phyloP scores from a whole-genome alignment of 2,329 filamentous ascomycete genomes.

The Aureobasidium sp. region DNA sequence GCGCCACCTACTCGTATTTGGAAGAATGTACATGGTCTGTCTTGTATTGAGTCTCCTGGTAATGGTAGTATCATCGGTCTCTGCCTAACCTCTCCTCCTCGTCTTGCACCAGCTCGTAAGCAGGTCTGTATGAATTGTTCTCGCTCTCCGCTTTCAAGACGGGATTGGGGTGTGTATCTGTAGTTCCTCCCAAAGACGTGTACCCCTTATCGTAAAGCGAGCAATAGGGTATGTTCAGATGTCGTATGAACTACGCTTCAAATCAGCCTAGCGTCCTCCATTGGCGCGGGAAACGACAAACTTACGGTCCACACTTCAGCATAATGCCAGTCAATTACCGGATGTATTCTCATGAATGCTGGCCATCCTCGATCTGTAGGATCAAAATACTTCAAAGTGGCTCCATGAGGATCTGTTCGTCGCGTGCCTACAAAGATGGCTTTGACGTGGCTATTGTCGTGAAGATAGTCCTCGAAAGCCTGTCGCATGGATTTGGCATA shows the following conservation, averaged over 20 bases:
- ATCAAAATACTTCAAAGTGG: constrained; percentile 70
- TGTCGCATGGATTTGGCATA: constrained; percentile 73
- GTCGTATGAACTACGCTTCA: constrained; percentile 59
- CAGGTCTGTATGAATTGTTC: constrained; percentile 51
- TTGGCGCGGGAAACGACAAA: constrained; percentile 15
- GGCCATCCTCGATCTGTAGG: constrained; percentile 87
- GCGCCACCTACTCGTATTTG: background rate
- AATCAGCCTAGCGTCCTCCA: background rate
- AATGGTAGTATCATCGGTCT: constrained; percentile 29
- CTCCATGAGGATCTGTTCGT: constrained; percentile 85
- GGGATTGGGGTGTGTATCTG: constrained; percentile 86
- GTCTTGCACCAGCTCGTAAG: constrained; percentile 67
- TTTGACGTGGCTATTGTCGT: constrained; percentile 53
- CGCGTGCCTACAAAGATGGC: constrained; percentile 84
- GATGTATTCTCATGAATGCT: constrained; percentile 83
- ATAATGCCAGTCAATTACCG: constrained; percentile 97
- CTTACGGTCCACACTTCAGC: constrained; percentile 86
- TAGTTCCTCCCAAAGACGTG: constrained; percentile 82
- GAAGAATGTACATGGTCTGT: background rate
- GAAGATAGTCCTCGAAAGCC: constrained; percentile 70
- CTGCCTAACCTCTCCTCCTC: constrained; percentile 71
- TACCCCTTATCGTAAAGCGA: constrained; percentile 80
- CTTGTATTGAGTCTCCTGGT: background rate
- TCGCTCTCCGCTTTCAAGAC: constrained; percentile 40
- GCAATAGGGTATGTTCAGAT: constrained; percentile 76